Percentiles rank a stretch among this genome's conserved stretches.
phyloP scores from a whole-genome alignment of 306 rosid genomes.

The Rubus parviflorus region DNA sequence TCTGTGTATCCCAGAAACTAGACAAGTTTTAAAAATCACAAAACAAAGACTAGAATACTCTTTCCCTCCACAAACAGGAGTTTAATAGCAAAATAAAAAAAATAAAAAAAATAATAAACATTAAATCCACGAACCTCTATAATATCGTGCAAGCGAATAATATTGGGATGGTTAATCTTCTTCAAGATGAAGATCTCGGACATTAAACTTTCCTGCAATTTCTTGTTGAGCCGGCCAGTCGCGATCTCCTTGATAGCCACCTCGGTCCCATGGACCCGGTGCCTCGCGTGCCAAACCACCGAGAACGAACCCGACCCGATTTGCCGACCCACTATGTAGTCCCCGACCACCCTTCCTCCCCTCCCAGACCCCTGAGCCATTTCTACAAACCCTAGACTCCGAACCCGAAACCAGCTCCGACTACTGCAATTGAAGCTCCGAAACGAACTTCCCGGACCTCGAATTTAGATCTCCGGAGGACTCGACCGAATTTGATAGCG shows the following conservation, averaged over 20 bases:
- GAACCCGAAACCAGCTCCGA: constrained; percentile 32
- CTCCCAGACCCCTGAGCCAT: constrained; percentile 75
- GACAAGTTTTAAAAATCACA: too few species aligned
- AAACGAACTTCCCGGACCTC: constrained; percentile 14
- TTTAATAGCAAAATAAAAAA: background rate
- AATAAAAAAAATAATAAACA: background rate
- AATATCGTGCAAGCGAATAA: constrained; percentile 82
- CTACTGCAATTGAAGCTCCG: constrained; percentile 14
- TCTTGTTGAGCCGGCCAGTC: constrained; percentile 70
- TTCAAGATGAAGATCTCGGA: constrained; percentile 86
- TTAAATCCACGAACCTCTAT: constrained; percentile 54
- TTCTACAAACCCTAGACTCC: constrained; percentile 39
- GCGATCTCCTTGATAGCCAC: constrained; percentile 97
- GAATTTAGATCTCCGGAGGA: constrained; percentile 24
- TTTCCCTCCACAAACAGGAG: constrained; percentile 8
- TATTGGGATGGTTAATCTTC: constrained; percentile 83
- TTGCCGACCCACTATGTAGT: constrained; percentile 72
- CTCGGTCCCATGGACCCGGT: constrained; percentile 86
- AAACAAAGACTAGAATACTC: background rate
- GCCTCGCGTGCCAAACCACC: constrained; percentile 92
- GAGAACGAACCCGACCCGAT: constrained; percentile 98
- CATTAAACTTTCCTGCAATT: constrained; percentile 89
- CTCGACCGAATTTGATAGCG: constrained; percentile 19
- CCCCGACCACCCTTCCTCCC: constrained; percentile 67
- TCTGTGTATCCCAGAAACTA: background rate